Evolutionary conservation across 345 rosid species (phyloP).

Genomic region (Clarkia xantiana): DNA sequence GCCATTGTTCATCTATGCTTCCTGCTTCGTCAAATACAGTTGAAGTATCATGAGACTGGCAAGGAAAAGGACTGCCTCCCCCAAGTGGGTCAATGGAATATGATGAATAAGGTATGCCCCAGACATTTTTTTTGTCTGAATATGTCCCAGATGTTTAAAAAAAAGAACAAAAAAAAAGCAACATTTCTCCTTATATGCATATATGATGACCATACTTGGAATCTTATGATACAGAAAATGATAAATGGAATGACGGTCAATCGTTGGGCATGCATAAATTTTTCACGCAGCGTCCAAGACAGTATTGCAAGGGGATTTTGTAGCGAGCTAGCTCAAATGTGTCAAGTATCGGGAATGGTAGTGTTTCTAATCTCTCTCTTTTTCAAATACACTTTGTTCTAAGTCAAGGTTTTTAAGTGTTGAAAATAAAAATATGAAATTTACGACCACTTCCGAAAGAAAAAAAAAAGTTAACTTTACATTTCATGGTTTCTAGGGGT

Average conservation of each 20-base stretch:
- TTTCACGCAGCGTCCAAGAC: slow-evolving; percentile 91
- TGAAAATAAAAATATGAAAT: too few species aligned
- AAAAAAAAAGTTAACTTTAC: neutral
- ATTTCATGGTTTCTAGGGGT: slow-evolving; percentile 38
- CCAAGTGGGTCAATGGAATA: slow-evolving; percentile 99
- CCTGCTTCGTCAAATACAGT: slow-evolving; percentile 28
- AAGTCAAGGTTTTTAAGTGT: too few species aligned
- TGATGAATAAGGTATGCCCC: slow-evolving; percentile 83
- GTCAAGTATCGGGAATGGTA: slow-evolving; percentile 99
- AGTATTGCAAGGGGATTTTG: slow-evolving; percentile 84
- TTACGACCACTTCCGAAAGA: too few species aligned
- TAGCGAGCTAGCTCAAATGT: slow-evolving; percentile 90
- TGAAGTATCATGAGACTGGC: slow-evolving; percentile 94
- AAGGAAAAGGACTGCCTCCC: slow-evolving; percentile 96
- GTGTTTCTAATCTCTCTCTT: neutral
- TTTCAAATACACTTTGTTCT: neutral
- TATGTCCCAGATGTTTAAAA: neutral
- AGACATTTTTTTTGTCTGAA: neutral
- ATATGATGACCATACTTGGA: neutral
- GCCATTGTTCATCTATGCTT: slow-evolving; percentile 5
- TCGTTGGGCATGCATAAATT: slow-evolving; percentile 96
- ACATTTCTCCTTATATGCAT: neutral
- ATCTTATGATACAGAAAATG: slow-evolving; percentile 53
- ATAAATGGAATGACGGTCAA: slow-evolving; percentile 92
- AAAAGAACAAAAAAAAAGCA: neutral